Base-by-base conservation (phyloP, 345 rosid species). In the Euphorbia peplus region DNA sequence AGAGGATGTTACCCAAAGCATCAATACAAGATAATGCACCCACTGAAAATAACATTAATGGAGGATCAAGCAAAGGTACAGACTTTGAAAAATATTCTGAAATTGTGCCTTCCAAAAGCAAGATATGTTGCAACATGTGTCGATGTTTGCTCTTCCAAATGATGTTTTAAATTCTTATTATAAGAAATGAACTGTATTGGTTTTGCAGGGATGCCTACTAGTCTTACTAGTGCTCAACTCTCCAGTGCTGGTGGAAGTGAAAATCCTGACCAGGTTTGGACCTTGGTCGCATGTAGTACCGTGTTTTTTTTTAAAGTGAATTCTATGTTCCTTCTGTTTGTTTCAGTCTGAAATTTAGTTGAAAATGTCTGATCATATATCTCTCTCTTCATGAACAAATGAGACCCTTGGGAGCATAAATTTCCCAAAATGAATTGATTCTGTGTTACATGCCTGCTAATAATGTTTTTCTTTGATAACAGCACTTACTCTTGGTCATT, bases 221-320 rank as follows among this genome's bases (percentile, higher is more conserved):
- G n/a, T 68, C 22, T 53, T 51, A 61, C 51, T 41, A 60, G 70
- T 64, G 55, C 37, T 55, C 70, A 74, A 67, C 4, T 68, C 47
- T 28, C 52, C 66, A 58, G 59, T 44, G 68, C 71, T 62, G 37
- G 22, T 60, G 80, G 70, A 44, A 32, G 26, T 64, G 72, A 57
- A 70, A 67, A 69, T n/a, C 29, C 60, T 15, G 44, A 68, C 39
- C 80, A 78, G 84, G 84, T 83, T 62, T 60, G 64, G 24, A 30
- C 67, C 28, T 3, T 67, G 16, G 4, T 1, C 5, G 5, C 64
- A 19, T 44, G 51, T 46, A 2, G 6, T 4, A 5, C 60, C 58
- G 21, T 47, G 24, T 29, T 69, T 46, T 21, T 21, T 2, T 61
- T 61, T 13, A 12, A 39, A 14, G 42, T 29, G 39, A 59, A 32